phyloP scores from a whole-genome alignment of 768 basidiomycete species.

The Suillus cothurnatus region DNA sequence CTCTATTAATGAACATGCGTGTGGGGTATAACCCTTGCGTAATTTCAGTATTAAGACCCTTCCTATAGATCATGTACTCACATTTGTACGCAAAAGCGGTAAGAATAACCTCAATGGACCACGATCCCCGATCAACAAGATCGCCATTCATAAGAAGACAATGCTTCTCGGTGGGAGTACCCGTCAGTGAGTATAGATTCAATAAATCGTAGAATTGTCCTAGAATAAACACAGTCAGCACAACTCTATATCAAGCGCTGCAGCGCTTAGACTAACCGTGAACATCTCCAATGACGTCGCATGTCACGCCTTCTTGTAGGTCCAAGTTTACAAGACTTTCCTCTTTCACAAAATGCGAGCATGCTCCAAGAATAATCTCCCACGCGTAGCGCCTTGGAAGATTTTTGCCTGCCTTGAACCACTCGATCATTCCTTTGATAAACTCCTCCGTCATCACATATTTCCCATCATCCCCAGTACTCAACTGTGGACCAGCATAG shows the following conservation, averaged over 20 bases:
- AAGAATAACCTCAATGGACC: constrained; percentile 92
- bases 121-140: constrained; percentile 96
- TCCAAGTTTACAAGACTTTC: constrained; percentile 79
- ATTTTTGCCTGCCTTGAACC: constrained; percentile 95
- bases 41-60: constrained; percentile 14
- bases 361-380: constrained; percentile 93
- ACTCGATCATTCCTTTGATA: constrained; percentile 81
- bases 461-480: constrained; percentile 59
- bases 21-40: constrained; percentile 87
- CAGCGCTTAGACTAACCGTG: constrained; percentile 59
- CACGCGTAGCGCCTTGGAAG: constrained; percentile 88
- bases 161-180: constrained; percentile 83
- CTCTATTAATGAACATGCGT: constrained; percentile 90
- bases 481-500: constrained; percentile 77
- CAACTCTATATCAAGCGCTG: constrained; percentile 1
- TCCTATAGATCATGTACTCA: constrained; percentile 36
- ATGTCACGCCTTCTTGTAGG: constrained; percentile 75
- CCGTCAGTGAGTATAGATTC: constrained; percentile 84
- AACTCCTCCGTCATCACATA: constrained; percentile 79
- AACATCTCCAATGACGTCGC: constrained; percentile 96
- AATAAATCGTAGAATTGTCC: constrained; percentile 96
- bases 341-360: constrained; percentile 72
- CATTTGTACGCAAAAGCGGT: constrained; percentile 96
- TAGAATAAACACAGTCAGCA: constrained; percentile 32
- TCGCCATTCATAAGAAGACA: constrained; percentile 92